Conservation (phyloP, 1,139 yeast genomes). For the Kodamaea plutei region DNA sequence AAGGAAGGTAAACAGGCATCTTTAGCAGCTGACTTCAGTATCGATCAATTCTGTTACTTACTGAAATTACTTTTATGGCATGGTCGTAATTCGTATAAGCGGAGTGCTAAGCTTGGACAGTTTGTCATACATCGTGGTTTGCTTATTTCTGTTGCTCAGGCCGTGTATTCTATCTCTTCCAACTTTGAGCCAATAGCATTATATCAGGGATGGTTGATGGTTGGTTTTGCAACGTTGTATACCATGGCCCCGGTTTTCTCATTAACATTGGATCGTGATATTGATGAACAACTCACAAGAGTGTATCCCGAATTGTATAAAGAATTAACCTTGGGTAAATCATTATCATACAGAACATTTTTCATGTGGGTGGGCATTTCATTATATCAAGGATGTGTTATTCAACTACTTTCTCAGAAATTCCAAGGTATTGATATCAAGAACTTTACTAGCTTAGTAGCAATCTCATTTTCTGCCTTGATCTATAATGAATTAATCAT, state of each 20-base stretch:
- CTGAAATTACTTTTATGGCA: constrained; percentile 92
- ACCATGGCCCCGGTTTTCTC: constrained; percentile 99
- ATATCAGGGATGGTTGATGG: constrained; percentile 96
- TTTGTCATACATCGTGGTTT: constrained; percentile 96
- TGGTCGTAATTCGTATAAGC: constrained; percentile 93
- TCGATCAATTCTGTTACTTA: constrained; percentile 86
- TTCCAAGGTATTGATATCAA: constrained; percentile 59
- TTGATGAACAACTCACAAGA: constrained; percentile 83
- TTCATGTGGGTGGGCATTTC: constrained; percentile 90
- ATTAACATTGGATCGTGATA: constrained; percentile 84
- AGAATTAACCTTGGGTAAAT: constrained; percentile 83
- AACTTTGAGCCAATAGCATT: constrained; percentile 90
- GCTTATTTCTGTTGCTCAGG: constrained; percentile 93
- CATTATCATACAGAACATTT: constrained; percentile 82
- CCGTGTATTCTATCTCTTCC: constrained; percentile 83
- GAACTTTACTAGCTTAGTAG: constrained; percentile 71
- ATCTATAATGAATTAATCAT: constrained; percentile 82
- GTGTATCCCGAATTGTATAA: constrained; percentile 92
- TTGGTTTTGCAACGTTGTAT: constrained; percentile 93
- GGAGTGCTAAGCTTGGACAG: constrained; percentile 92
- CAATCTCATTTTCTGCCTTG: constrained; percentile 76
- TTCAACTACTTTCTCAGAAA: constrained; percentile 75
- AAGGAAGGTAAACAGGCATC: constrained; percentile 98
- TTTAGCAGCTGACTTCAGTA: constrained; percentile 92
- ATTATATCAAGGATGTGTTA: constrained; percentile 77